These are phyloP conservation scores for Apiospora sp. DNA, from an alignment of 2,329 filamentous ascomycete species.

Conservation along the genomic window DNA sequence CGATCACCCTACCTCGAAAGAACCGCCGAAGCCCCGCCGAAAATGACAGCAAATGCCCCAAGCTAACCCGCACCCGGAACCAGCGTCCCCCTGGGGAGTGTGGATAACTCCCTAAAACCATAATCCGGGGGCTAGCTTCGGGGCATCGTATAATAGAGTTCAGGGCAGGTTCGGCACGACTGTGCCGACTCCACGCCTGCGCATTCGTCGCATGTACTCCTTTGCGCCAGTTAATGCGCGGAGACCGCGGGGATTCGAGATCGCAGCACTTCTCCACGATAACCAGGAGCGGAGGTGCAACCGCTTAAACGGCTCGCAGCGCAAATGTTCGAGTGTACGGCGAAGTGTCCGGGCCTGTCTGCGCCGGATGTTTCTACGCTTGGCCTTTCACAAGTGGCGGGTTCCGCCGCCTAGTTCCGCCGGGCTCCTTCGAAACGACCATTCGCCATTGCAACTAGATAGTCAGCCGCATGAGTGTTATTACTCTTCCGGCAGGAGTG, in stretches of 20 bases:
- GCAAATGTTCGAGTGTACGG: neutral
- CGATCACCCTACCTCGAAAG: neutral
- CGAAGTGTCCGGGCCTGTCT: neutral
- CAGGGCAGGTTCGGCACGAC: neutral
- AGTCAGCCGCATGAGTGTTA: neutral
- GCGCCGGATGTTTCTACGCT: neutral
- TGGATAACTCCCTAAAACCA: neutral
- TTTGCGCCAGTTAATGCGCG: neutral
- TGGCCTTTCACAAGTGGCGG: neutral
- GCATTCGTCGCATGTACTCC: neutral
- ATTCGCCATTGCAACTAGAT: neutral
- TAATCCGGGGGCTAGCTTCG: conserved; percentile 8
- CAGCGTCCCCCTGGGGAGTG: neutral
- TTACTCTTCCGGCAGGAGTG: neutral
- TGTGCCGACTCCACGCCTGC: neutral
- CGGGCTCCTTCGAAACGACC: neutral
- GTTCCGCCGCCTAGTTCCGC: neutral
- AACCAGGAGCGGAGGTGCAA: neutral
- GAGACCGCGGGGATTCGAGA: neutral
- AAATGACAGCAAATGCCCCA: neutral
- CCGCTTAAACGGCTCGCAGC: neutral
- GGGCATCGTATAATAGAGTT: neutral
- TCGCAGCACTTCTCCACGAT: neutral
- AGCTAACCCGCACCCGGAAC: neutral
- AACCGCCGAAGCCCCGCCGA: conserved; percentile 8